Evolutionary conservation across 2,329 filamentous ascomycete genomes (phyloP).

Genomic region (Clarireedia hainanense): DNA sequence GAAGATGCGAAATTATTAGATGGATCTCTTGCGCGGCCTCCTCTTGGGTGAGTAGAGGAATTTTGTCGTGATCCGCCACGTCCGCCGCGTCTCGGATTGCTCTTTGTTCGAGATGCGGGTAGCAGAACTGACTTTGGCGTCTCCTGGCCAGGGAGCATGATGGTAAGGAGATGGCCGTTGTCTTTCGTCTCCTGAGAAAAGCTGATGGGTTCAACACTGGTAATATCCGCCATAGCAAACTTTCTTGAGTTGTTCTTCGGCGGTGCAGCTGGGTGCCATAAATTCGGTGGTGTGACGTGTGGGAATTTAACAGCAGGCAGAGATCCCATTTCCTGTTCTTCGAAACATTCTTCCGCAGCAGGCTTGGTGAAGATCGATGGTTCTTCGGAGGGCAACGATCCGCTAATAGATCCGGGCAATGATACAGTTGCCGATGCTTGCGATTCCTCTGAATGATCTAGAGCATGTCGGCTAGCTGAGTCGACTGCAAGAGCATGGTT

Average conservation of each 20-base stretch:
- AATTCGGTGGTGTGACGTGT: slow-evolving; percentile 49
- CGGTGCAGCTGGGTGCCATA: slow-evolving; percentile 52
- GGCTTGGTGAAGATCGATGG: slow-evolving; percentile 51
- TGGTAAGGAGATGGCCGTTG: slow-evolving; percentile 32
- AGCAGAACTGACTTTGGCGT: slow-evolving; percentile 35
- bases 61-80: slow-evolving; percentile 22
- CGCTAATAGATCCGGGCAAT: slow-evolving; percentile 39
- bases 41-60: slow-evolving; percentile 23
- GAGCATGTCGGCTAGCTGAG: slow-evolving; percentile 58
- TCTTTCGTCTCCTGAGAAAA: slow-evolving; percentile 34
- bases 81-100: slow-evolving; percentile 25
- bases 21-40: slow-evolving; percentile 24
- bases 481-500: slow-evolving; percentile 56
- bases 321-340: slow-evolving; percentile 73
- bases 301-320: slow-evolving; percentile 65
- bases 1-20: slow-evolving; percentile 21
- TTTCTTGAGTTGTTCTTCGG: slow-evolving; percentile 47
- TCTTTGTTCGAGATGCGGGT: slow-evolving; percentile 27
- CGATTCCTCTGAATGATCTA: slow-evolving; percentile 46
- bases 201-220: slow-evolving; percentile 37
- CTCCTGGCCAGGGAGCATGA: slow-evolving; percentile 40
- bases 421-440: slow-evolving; percentile 56
- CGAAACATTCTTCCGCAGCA: slow-evolving; percentile 73
- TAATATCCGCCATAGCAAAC: slow-evolving; percentile 40
- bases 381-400: slow-evolving; percentile 31